A percentile compares a stretch with the other conserved stretches of the same genome.
Evolutionary conservation across 139 green algal species (phyloP).

Genomic region (Closterium sp.): DNA sequence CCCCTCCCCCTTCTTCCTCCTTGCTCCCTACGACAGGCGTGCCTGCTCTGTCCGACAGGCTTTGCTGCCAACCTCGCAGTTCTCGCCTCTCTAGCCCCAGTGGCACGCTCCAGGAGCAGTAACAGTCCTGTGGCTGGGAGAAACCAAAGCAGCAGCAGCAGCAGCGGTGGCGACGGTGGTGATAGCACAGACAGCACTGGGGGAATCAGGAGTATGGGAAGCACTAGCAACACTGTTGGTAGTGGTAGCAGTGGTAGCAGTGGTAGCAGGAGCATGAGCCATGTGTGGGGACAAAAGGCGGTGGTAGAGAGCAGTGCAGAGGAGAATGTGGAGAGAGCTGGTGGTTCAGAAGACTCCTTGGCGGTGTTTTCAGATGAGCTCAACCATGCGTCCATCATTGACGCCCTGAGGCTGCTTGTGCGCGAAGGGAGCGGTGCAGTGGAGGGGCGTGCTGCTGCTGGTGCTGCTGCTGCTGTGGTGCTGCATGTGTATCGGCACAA

Average conservation of each 20-base stretch:
- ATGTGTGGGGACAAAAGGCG: not conserved
- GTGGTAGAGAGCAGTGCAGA: not conserved
- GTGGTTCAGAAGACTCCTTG: slow-evolving; percentile 11
- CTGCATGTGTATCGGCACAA: slow-evolving; percentile 79
- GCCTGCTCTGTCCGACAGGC: slow-evolving; percentile 60
- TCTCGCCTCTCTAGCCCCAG: slow-evolving; percentile 58
- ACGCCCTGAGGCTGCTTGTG: slow-evolving; percentile 73
- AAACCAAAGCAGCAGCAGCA: too few relatives aligned
- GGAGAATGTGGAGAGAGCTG: too few relatives aligned
- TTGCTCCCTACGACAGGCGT: slow-evolving; percentile 46
- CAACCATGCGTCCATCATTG: slow-evolving; percentile 96
- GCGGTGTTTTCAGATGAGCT: slow-evolving; percentile 86
- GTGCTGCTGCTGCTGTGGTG: not conserved
- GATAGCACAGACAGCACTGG: not conserved
- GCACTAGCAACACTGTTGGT: not conserved
- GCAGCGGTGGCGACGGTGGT: not conserved
- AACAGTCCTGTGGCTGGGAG: too few relatives aligned
- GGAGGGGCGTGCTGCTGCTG: not conserved
- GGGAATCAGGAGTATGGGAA: not conserved
- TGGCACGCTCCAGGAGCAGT: not conserved
- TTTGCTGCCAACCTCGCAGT: slow-evolving; percentile 89
- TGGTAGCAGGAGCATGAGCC: not conserved
- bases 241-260: not conserved
- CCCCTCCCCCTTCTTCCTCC: not conserved
- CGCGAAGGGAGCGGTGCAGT: not conserved